These are phyloP conservation scores for Bassia scoparia DNA, from an alignment of 148 eudicot species.

Conservation along the genomic window DNA sequence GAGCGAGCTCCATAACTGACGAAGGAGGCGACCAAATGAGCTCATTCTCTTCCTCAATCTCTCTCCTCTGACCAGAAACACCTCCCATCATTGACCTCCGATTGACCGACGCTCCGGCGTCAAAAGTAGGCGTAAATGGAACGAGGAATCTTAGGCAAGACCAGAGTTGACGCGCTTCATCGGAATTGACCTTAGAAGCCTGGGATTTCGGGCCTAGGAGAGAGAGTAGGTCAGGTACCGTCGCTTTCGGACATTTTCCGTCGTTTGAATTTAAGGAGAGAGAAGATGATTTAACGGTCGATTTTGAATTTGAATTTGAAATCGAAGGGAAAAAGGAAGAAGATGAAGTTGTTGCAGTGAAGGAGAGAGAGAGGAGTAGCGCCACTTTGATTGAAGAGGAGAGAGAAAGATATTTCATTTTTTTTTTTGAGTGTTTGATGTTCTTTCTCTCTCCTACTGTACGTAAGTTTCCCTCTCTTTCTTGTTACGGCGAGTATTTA, in stretches of 20 bases:
- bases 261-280: no score
- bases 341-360: slow-evolving; percentile 1
- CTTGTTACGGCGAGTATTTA: no score
- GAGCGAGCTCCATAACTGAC: slow-evolving; percentile 71
- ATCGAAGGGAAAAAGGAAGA: slow-evolving; percentile 37
- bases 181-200: slow-evolving; percentile 43
- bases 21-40: slow-evolving; percentile 69
- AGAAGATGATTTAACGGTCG: slow-evolving; percentile 12
- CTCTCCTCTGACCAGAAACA: slow-evolving; percentile 12
- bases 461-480: background rate
- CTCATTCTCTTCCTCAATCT: slow-evolving; percentile 40
- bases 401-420: slow-evolving; percentile 14
- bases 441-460: background rate
- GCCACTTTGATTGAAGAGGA: slow-evolving; percentile 40
- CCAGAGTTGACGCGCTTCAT: slow-evolving; percentile 39
- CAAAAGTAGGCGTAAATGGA: slow-evolving; percentile 37
- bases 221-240: slow-evolving; percentile 61
- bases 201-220: slow-evolving; percentile 57
- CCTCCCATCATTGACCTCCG: slow-evolving; percentile 23
- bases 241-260: slow-evolving; percentile 56
- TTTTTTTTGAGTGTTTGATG: background rate
- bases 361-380: slow-evolving; percentile 40
- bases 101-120: background rate
- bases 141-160: slow-evolving; percentile 84
- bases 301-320: slow-evolving; percentile 14